phyloP scores from a whole-genome alignment of 2,329 filamentous ascomycete species.

The Aspergillus thermomutatus region DNA sequence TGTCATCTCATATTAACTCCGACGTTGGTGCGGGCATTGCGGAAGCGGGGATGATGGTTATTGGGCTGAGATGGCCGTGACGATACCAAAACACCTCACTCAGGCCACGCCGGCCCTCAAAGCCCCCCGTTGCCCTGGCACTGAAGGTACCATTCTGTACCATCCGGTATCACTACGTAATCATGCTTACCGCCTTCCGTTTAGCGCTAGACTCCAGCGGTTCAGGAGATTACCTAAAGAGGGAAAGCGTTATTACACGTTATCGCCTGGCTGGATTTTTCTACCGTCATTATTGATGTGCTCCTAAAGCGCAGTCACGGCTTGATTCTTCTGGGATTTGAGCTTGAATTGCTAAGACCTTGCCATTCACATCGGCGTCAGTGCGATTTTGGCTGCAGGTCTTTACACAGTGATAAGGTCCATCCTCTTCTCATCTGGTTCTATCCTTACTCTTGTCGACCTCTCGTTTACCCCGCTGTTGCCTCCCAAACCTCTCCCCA shows the following conservation, averaged over 20 bases:
- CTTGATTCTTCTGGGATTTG: neutral
- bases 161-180: neutral
- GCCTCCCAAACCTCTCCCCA: neutral
- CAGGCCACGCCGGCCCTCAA: constrained; percentile 14
- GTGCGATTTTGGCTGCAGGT: neutral
- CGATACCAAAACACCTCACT: constrained; percentile 20
- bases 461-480: neutral
- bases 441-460: neutral
- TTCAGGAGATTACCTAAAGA: constrained; percentile 9
- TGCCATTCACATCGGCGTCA: neutral
- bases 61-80: constrained; percentile 18
- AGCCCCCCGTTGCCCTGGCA: neutral
- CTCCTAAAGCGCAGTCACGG: neutral
- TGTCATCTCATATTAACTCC: neutral
- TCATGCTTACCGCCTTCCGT: constrained; percentile 13
- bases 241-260: constrained; percentile 8
- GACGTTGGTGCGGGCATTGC: constrained; percentile 5
- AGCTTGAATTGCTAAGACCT: neutral
- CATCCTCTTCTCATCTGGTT: neutral
- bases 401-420: neutral
- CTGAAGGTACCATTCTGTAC: constrained; percentile 1
- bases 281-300: constrained; percentile 9
- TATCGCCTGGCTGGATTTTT: constrained; percentile 16
- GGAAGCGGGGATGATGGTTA: constrained; percentile 25
- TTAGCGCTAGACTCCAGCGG: neutral